Conservation (phyloP, 2,329 filamentous ascomycete species). For the Parafenestella ontariensis region DNA sequence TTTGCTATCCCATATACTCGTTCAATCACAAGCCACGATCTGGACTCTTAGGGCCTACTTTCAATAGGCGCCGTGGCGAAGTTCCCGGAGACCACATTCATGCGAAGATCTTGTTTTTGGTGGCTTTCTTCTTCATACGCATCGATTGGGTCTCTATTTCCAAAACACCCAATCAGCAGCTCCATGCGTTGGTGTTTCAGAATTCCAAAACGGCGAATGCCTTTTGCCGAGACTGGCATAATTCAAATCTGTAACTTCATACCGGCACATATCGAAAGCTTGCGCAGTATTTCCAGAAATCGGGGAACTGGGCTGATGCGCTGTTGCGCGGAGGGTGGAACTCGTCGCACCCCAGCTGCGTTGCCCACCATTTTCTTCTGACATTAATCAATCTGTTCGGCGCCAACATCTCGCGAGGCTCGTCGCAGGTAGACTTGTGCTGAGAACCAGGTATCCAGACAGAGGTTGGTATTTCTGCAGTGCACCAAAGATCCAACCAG, state of each 20-base stretch:
- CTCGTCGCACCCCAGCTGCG: neutral
- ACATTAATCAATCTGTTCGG: constrained; percentile 1
- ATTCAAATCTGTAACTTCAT: constrained; percentile 4
- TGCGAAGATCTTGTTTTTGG: neutral
- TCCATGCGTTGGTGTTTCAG: constrained; percentile 9
- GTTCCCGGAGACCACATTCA: neutral
- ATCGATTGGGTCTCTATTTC: neutral
- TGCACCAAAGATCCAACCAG: neutral
- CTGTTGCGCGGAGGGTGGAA: neutral
- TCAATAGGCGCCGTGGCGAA: neutral
- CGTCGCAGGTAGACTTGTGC: neutral
- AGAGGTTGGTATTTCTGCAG: neutral
- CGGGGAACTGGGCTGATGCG: neutral
- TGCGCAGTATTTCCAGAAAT: neutral
- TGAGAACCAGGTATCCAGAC: neutral
- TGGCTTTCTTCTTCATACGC: neutral
- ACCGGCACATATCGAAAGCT: constrained; percentile 5
- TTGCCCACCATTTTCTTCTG: neutral
- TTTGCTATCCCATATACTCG: neutral
- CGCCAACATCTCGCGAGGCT: neutral
- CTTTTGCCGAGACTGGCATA: constrained; percentile 11
- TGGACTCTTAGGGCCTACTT: neutral
- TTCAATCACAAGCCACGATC: neutral
- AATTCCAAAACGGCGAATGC: constrained; percentile 14
- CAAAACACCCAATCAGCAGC: neutral